phyloP scores from a whole-genome alignment of 805 yeast species.

The Candida glaebosa region DNA sequence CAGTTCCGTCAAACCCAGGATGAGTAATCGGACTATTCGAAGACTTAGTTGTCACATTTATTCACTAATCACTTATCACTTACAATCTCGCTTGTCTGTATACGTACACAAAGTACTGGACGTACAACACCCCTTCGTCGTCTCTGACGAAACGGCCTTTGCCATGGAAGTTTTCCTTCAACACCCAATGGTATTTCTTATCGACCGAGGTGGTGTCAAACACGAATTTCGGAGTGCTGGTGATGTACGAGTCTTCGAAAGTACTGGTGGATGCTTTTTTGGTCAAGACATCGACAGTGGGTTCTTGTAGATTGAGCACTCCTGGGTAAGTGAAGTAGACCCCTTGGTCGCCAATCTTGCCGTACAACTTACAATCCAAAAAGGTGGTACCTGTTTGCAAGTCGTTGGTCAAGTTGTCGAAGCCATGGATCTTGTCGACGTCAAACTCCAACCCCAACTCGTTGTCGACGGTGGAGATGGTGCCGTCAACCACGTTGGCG shows the following conservation, averaged over 20 bases:
- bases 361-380: conserved; percentile 51
- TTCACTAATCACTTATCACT: no score
- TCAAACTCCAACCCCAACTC: conserved; percentile 30
- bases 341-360: conserved; percentile 43
- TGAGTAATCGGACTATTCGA: no score
- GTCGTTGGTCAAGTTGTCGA: conserved; percentile 44
- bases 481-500: conserved; percentile 25
- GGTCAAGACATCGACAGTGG: conserved; percentile 29
- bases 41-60: no score
- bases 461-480: conserved; percentile 27
- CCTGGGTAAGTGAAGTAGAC: conserved; percentile 48
- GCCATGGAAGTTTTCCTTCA: conserved; percentile 48
- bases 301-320: conserved; percentile 37
- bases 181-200: conserved; percentile 49
- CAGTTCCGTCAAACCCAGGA: no score
- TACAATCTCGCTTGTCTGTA: no score
- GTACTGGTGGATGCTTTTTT: conserved; percentile 26
- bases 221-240: conserved; percentile 43
- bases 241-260: conserved; percentile 47
- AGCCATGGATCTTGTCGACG: conserved; percentile 31
- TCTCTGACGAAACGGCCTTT: conserved; percentile 58
- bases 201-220: conserved; percentile 37
- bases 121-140: conserved; percentile 40
- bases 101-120: conserved; percentile 53
- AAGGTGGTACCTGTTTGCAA: conserved; percentile 21